Evolutionary conservation across 306 rosid genomes (phyloP), one percentile per base, ranked within the genome.

Genomic region (Bauhinia variegata): DNA sequence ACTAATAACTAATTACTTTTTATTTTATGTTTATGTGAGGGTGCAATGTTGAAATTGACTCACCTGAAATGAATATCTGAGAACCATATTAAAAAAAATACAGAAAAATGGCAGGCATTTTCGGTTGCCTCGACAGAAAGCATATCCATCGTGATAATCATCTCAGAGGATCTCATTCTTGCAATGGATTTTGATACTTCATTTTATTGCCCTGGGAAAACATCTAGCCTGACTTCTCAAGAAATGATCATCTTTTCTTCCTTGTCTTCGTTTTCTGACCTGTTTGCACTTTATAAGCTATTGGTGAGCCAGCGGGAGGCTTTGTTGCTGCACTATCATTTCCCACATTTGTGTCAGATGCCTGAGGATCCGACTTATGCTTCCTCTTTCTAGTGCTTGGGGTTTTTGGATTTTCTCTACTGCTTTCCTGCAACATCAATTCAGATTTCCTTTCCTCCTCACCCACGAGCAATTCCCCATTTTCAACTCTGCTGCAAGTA

Each of bases 321-420:
- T 36, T 60, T 63, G 65, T 63, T 59, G 65, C 71, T 36, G 60
- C 23, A 17, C 43, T 54, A 49, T 60, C 67, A 18, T 28, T 43
- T 28, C 44, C 71, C 28, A 11, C 48, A 54, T 50, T 72, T 58
- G 69, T 23, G 80, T 67, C 70, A 11, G 80, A 62, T 70, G 61
- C 79, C 68, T 49, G 49, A 12, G 63, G 31, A 65, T 79, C 89
- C 11, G 95, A 67, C 73, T 65, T 82, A 52, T 60, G 81, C 77
- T 79, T 88, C 62, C 90, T 88, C 75, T 88, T 95, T 70, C 84
- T 72, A 70, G 83, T 63, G 15, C 56, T 81, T 11, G 58, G 54
- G 41, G 84, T 18, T 55, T 57, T 54, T 33, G 89, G 60, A 23
- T 72, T 84, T 17, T 49, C 77, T 55, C 72, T 67, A 67, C 54